phyloP scores from a whole-genome alignment of 148 eudicot genomes.

The Persicaria maculosa region DNA sequence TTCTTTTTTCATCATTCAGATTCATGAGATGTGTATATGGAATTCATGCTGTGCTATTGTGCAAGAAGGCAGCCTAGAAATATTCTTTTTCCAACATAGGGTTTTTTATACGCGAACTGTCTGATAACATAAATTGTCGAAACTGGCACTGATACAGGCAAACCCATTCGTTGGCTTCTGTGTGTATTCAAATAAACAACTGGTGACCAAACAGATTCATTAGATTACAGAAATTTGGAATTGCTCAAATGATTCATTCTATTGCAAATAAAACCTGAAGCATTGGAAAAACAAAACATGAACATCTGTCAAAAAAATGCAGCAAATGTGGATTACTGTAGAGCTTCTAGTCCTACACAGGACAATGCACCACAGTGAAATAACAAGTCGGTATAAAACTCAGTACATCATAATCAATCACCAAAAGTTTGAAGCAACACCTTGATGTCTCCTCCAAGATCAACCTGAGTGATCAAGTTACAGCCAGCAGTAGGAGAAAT shows the following conservation, averaged over 20 bases:
- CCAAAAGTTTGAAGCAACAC: neutral
- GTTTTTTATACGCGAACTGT: neutral
- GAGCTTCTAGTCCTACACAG: neutral
- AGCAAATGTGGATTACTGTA: neutral
- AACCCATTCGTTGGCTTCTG: too few relatives aligned
- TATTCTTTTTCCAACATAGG: neutral
- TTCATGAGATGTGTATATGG: neutral
- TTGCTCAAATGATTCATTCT: neutral
- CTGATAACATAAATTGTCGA: neutral
- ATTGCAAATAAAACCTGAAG: neutral
- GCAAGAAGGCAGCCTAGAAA: constrained; percentile 2
- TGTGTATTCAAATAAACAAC: too few relatives aligned
- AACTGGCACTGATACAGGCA: neutral
- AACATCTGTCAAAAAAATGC: neutral
- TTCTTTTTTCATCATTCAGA: constrained; percentile 18
- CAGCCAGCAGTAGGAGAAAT: neutral
- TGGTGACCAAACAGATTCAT: too few relatives aligned
- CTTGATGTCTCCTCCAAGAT: neutral
- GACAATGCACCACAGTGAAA: constrained; percentile 3
- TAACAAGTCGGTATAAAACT: neutral
- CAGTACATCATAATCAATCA: neutral
- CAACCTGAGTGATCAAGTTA: neutral
- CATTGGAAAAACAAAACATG: neutral
- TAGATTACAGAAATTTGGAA: too few relatives aligned
- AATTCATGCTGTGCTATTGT: neutral